phyloP scores from a whole-genome alignment of 306 rosid species.

The Quercus dentata region DNA sequence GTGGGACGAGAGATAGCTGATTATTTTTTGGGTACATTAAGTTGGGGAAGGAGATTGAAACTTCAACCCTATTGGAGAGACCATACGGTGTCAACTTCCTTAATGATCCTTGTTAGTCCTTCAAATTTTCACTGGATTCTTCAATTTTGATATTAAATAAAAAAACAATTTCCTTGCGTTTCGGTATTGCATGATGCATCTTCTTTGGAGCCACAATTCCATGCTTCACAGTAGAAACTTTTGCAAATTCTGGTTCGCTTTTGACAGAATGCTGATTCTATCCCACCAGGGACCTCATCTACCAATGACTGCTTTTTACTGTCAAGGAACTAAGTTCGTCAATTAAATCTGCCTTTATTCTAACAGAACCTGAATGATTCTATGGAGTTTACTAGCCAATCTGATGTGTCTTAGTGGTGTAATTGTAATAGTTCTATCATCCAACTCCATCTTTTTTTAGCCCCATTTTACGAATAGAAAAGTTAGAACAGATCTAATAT shows the following conservation, averaged over 20 bases:
- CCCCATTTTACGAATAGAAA: not conserved
- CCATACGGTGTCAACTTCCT: no score
- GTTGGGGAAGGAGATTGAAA: no score
- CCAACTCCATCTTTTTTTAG: not conserved
- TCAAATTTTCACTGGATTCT: no score
- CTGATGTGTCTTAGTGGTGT: not conserved
- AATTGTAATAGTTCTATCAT: not conserved
- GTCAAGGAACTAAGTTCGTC: not conserved
- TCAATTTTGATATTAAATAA: no score
- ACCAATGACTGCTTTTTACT: not conserved
- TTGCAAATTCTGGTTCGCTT: not conserved
- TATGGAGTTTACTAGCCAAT: not conserved
- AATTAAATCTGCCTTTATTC: not conserved
- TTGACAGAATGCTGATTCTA: not conserved
- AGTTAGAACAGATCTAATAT: not conserved
- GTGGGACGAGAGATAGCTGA: no score
- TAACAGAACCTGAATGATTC: not conserved
- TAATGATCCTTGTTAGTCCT: no score
- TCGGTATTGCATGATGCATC: not conserved
- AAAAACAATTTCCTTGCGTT: no score
- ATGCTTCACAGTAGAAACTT: not conserved
- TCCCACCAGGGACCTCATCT: not conserved
- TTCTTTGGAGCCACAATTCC: not conserved
- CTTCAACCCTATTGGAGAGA: no score
- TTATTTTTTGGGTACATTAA: no score